Evolutionary conservation across 306 rosid species (phyloP).

Genomic region (Corylus avellana): DNA sequence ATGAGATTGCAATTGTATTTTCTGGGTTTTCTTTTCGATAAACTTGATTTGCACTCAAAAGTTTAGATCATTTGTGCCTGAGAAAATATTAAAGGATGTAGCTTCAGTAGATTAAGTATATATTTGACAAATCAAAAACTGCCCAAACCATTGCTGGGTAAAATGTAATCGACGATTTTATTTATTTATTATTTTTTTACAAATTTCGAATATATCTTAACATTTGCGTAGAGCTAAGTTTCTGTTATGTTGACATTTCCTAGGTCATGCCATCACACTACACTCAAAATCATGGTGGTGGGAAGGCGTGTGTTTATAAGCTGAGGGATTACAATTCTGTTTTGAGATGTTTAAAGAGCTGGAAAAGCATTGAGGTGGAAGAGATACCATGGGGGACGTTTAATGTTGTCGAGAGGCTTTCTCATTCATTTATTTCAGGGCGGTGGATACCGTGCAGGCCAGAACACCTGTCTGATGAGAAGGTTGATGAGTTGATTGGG

Average conservation of each 20-base stretch:
- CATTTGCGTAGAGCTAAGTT: neutral
- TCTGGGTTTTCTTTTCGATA: neutral
- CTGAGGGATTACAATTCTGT: constrained; percentile 54
- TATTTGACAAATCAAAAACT: neutral
- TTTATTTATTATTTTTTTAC: too few relatives aligned
- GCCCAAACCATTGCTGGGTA: neutral
- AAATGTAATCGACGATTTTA: neutral
- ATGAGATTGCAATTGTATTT: constrained; percentile 7
- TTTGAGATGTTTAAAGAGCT: constrained; percentile 57
- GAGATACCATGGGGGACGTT: constrained; percentile 87
- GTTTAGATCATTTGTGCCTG: too few relatives aligned
- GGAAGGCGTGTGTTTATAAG: constrained; percentile 66
- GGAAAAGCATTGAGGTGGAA: constrained; percentile 51
- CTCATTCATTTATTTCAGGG: constrained; percentile 46
- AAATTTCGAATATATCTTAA: neutral
- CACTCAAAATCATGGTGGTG: constrained; percentile 70
- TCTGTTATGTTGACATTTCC: neutral
- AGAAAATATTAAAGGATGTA: too few relatives aligned
- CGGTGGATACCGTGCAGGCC: constrained; percentile 74
- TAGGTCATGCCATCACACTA: constrained; percentile 75
- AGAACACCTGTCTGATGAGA: constrained; percentile 68
- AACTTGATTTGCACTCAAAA: neutral
- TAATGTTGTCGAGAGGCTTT: constrained; percentile 68
- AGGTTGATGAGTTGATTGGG: constrained; percentile 59
- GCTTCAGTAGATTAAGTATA: too few relatives aligned